Evolutionary conservation across 2,329 filamentous ascomycete genomes (phyloP), one percentile per base, ranked within the genome.

Genomic region (Neofusicoccum parvum): DNA sequence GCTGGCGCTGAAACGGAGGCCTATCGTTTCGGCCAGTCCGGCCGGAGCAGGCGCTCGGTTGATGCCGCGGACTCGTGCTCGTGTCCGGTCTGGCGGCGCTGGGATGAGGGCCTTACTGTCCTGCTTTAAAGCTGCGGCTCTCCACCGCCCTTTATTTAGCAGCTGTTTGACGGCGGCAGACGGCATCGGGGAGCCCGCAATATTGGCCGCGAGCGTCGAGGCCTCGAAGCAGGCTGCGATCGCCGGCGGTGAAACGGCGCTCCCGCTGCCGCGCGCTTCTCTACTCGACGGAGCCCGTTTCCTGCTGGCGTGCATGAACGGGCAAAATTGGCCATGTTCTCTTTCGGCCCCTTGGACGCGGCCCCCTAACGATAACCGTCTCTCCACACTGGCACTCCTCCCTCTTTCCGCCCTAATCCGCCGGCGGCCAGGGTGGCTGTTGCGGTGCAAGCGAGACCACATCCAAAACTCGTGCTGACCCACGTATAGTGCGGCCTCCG

Each of bases 391-490:
- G 15, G 43, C 2, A 17, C 3, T 39, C 37, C 51, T 56, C 7
- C 5, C 3, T 43, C 37, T 41, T 58, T 46, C 43, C 56, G 56
- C 56, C 56, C 43, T 60, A 58, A 58, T 58, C 54, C 54, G 54
- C 54, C 39, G 54, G 46, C 7, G 36, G 54, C 54, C 54, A 20
- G 54, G 51, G 23, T 39, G 51, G 36, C 36, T 27, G 36, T 11
- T 15, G 39, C 27, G 27, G 41, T 20, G 41, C 56, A 60, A 60
- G 56, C 56, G 56, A 60, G 56, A 37, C 56, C 5, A 60, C 56
- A 36, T 60, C 56, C 56, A 60, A 60, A 60, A 60, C 56, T 39
- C 32, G 56, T 48, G 56, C 56, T 60, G 56, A 60, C 56, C 56
- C 56, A 60, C 56, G 56, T 60, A 60, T 46, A 60, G 56, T 60